Conservation (phyloP, 768 basidiomycete species). For the Suillus plorans region DNA sequence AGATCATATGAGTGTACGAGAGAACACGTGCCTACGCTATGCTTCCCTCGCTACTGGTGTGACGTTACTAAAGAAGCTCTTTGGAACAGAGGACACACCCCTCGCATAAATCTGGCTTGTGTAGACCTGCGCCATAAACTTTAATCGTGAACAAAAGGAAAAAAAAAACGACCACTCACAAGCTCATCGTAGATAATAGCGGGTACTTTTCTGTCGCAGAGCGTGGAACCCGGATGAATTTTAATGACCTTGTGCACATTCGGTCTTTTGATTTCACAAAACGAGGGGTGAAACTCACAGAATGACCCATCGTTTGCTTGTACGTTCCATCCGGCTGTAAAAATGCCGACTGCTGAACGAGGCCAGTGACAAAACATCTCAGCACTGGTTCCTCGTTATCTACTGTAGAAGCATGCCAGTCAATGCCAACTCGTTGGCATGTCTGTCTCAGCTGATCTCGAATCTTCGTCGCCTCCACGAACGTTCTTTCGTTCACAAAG, state of each 20-base stretch:
- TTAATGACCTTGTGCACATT: constrained; percentile 58
- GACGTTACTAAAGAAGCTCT: constrained; percentile 40
- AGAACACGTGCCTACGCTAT: constrained; percentile 4
- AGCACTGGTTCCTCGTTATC: constrained; percentile 70
- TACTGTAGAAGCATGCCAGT: constrained; percentile 57
- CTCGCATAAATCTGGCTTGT: constrained; percentile 88
- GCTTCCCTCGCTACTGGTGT: constrained; percentile 17
- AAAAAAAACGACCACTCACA: constrained; percentile 44
- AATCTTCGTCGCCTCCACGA: constrained; percentile 78
- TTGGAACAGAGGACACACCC: constrained; percentile 82
- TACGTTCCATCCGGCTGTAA: constrained; percentile 86
- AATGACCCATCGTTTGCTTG: constrained; percentile 74
- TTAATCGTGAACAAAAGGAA: not conserved
- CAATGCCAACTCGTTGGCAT: constrained; percentile 59
- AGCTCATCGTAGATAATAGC: constrained; percentile 94
- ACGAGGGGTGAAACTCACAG: constrained; percentile 39
- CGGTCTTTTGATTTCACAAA: not conserved
- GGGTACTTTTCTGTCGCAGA: constrained; percentile 78
- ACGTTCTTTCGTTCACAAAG: constrained; percentile 78
- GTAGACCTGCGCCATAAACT: constrained; percentile 51
- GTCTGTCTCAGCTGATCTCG: constrained; percentile 72
- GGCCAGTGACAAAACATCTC: constrained; percentile 69
- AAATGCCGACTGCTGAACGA: constrained; percentile 82
- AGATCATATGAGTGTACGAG: not conserved
- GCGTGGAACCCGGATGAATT: constrained; percentile 85